Base-by-base conservation (phyloP, 345 rosid genomes). In the Lepidium africanum region DNA sequence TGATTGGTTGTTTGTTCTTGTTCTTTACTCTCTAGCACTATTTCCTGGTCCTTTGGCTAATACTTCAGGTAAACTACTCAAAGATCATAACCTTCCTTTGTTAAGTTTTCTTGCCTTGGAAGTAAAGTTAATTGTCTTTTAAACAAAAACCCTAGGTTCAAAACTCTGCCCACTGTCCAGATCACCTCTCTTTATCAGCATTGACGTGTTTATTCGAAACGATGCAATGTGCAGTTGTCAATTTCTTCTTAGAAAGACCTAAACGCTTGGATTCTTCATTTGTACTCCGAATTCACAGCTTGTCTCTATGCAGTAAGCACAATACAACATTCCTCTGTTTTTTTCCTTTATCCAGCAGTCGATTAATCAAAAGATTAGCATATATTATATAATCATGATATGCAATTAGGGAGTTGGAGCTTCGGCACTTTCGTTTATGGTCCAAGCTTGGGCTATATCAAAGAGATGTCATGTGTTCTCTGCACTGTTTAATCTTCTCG, bases 41-140 rank as follows among this genome's bases (percentile, higher is more conserved):
- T 66, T 61, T 88, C 84, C 79, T 91, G 97, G 96, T 84, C 94
- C 12, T 42, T 57, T 87, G 96, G 97, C 72, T 88, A 30, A 83
- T 81, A 74, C 74, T 89, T 36, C 94, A 89, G 93, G 97, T 86
- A 76, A 37, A 48, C 40, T 38, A 43, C 19, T 2, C 16, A 39
- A 33, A 46, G 4, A 15, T 40, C 10, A 39, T 10, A 39, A 38
- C 15, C 0, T 4, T 5, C 0, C 14, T 41, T 16, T n/a, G 32
- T 40, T 4, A 27, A 3, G 8, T 48, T 3, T n/a, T n/a, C 67
- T 65, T 74, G 74, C 13, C 15, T 36, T 37, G 3, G 33, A 47
- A 68, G 65, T 10, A 67, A 59, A 9, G 62, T 10, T 7, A 55
- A 54, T 30, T 14, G 38, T 38, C 10, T 51, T n/a, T 14, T 30